Conservation (phyloP, 805 yeast species). For the Barnettozyma siamensis region DNA sequence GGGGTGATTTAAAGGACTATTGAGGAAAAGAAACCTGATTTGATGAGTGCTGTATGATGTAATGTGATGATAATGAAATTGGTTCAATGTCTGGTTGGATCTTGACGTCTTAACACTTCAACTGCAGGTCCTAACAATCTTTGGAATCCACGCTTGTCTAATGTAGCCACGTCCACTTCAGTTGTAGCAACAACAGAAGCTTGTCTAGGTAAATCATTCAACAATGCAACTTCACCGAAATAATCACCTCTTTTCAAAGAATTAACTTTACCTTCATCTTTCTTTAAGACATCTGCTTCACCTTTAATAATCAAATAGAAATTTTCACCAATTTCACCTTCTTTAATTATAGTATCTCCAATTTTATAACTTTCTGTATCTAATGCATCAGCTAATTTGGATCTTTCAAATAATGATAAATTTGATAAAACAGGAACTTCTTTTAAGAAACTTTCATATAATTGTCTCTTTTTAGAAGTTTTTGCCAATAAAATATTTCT, state of each 20-base stretch:
- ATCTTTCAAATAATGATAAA: constrained; percentile 74
- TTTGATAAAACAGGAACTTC: constrained; percentile 77
- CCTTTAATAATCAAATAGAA: constrained; percentile 79
- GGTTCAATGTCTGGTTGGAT: constrained; percentile 54
- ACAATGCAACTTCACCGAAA: constrained; percentile 92
- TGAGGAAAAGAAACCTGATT: too few relatives aligned
- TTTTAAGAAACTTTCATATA: constrained; percentile 84
- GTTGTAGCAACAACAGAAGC: constrained; percentile 83
- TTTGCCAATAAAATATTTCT: constrained; percentile 87
- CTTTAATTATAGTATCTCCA: constrained; percentile 71
- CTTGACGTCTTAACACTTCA: constrained; percentile 78
- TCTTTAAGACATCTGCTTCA: constrained; percentile 64
- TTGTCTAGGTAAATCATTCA: constrained; percentile 88
- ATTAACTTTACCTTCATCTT: constrained; percentile 53
- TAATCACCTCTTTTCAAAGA: constrained; percentile 76
- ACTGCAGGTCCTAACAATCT: constrained; percentile 93
- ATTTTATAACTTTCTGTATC: constrained; percentile 66
- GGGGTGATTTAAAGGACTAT: too few relatives aligned
- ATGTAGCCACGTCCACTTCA: constrained; percentile 79
- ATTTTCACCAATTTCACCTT: constrained; percentile 81
- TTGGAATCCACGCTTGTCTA: constrained; percentile 89
- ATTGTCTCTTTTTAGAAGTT: constrained; percentile 80
- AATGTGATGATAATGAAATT: too few relatives aligned
- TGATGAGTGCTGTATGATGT: too few relatives aligned
- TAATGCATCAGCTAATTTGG: constrained; percentile 91